These are phyloP conservation scores for Periconia sp. DNA, from an alignment of 2,329 filamentous ascomycete species.

Conservation along the genomic window DNA sequence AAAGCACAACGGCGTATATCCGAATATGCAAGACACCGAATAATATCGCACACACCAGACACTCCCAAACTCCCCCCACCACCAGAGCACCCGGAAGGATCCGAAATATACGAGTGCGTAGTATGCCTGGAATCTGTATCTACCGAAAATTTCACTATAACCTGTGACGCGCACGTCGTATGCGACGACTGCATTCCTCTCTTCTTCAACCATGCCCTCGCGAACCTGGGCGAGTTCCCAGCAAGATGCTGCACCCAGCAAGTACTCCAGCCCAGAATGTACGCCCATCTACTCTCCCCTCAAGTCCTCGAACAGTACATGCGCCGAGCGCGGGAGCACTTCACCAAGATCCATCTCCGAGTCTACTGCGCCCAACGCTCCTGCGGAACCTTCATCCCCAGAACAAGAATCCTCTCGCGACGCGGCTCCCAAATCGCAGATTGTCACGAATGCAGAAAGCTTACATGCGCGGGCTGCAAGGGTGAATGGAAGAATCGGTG, in stretches of 20 bases:
- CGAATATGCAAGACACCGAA: too few relatives aligned
- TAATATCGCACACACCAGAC: too few relatives aligned
- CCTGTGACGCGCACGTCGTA: background rate
- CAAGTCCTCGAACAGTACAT: background rate
- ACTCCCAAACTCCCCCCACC: too few relatives aligned
- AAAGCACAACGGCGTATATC: too few relatives aligned
- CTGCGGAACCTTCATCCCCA: background rate
- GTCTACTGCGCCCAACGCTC: background rate
- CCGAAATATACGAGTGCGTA: background rate
- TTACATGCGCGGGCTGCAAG: background rate
- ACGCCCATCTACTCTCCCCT: background rate
- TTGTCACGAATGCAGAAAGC: background rate
- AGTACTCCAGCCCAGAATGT: background rate
- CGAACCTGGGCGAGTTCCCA: background rate
- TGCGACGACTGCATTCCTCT: background rate
- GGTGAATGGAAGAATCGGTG: background rate
- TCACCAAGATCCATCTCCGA: background rate
- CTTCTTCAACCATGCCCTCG: background rate
- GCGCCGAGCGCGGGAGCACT: background rate
- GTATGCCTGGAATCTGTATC: background rate
- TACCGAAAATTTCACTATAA: background rate
- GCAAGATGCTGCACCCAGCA: background rate
- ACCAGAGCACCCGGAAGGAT: too few relatives aligned
- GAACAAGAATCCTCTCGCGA: background rate
- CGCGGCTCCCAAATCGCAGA: background rate